Percentiles rank a stretch among this genome's conserved stretches.
Evolutionary conservation across 2,329 filamentous ascomycete genomes (phyloP).

Genomic region (Scedosporium dehoogii): DNA sequence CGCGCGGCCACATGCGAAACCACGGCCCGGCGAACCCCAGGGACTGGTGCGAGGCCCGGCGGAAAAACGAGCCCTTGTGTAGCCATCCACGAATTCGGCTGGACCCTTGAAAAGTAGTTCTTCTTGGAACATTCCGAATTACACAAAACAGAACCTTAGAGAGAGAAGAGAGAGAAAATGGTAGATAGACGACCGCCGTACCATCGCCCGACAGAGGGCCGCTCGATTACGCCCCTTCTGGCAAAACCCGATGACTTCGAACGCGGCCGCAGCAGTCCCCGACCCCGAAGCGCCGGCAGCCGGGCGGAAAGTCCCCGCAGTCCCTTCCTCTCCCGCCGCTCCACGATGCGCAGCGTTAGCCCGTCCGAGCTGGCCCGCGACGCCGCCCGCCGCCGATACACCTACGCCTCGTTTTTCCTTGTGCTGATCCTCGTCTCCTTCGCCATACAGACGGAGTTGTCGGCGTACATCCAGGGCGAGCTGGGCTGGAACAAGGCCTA

Average conservation of each 20-base stretch:
- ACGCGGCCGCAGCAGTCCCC: slow-evolving; percentile 1
- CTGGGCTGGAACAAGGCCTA: slow-evolving; percentile 97
- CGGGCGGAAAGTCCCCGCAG: neutral
- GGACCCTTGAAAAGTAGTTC: neutral
- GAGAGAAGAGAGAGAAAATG: neutral
- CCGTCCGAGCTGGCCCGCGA: slow-evolving; percentile 40
- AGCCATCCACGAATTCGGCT: neutral
- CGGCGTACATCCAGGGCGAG: slow-evolving; percentile 86
- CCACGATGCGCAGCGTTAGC: slow-evolving; percentile 68
- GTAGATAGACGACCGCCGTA: slow-evolving; percentile 27
- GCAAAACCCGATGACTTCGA: slow-evolving; percentile 21
- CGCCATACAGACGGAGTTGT: slow-evolving; percentile 89
- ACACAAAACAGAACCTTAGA: neutral
- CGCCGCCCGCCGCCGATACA: slow-evolving; percentile 68
- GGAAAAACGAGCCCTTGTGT: neutral
- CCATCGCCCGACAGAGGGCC: slow-evolving; percentile 35
- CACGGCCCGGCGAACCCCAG: neutral
- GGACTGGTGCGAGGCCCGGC: slow-evolving; percentile 3
- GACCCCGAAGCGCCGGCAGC: neutral
- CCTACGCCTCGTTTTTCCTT: slow-evolving; percentile 77
- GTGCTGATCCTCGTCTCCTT: slow-evolving; percentile 77
- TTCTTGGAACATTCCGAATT: neutral
- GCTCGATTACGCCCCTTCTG: slow-evolving; percentile 31
- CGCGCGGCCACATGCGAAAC: slow-evolving; percentile 1
- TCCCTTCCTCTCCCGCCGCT: slow-evolving; percentile 29